Evolutionary conservation across 2,329 filamentous ascomycete species (phyloP).

Genomic region (Fusarium begoniae): DNA sequence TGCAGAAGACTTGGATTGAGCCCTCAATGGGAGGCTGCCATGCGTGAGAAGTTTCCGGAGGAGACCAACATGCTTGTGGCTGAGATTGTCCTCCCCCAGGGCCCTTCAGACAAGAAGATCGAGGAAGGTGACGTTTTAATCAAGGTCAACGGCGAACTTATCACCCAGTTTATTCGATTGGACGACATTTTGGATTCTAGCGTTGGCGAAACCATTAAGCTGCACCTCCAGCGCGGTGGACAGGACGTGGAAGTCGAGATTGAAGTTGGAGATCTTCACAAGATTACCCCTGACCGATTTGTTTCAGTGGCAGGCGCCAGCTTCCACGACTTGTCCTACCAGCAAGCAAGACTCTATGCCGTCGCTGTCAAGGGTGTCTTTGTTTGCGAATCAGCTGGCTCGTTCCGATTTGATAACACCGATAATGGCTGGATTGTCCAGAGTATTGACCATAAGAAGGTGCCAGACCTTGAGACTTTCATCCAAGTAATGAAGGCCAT

Average conservation of each 20-base stretch:
- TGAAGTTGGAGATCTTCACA: conserved; percentile 87
- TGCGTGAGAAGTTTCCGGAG: conserved; percentile 84
- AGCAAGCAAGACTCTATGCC: conserved; percentile 94
- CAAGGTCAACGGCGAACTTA: conserved; percentile 90
- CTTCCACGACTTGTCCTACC: conserved; percentile 96
- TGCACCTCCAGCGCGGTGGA: conserved; percentile 89
- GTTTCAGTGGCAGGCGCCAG: conserved; percentile 92
- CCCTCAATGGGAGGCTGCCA: conserved; percentile 84
- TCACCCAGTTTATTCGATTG: conserved; percentile 91
- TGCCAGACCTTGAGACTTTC: conserved; percentile 86
- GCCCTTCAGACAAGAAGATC: conserved; percentile 85
- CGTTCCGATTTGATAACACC: conserved; percentile 91
- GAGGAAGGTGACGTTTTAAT: conserved; percentile 94
- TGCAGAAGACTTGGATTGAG: conserved; percentile 88
- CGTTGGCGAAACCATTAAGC: conserved; percentile 79
- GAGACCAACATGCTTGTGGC: conserved; percentile 98
- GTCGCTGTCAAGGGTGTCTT: conserved; percentile 93
- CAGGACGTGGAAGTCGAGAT: conserved; percentile 87
- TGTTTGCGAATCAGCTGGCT: conserved; percentile 92
- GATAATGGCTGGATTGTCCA: conserved; percentile 95
- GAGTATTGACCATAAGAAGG: conserved; percentile 90
- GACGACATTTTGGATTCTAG: conserved; percentile 92
- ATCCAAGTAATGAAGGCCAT: conserved; percentile 90
- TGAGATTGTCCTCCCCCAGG: conserved; percentile 91
- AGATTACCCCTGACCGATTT: conserved; percentile 95